These are phyloP conservation scores for Petunia secreta DNA, from an alignment of 257 asterid species.

Conservation along the genomic window DNA sequence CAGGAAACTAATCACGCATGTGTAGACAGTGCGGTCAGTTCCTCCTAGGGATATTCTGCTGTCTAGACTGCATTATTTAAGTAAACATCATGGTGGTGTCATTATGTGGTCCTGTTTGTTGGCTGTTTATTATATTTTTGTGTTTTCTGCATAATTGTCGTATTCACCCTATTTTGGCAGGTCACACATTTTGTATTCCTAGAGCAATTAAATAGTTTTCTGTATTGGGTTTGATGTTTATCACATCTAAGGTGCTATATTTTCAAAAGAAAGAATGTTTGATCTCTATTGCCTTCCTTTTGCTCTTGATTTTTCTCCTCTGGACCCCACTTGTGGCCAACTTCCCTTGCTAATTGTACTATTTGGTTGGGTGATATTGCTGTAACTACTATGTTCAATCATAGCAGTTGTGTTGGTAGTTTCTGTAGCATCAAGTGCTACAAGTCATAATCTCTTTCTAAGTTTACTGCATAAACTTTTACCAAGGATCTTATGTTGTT, in stretches of 20 bases:
- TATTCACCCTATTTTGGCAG: not conserved
- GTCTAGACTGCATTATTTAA: conserved; percentile 9
- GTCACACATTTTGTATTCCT: not conserved
- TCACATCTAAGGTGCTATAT: not conserved
- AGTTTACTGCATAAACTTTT: not conserved
- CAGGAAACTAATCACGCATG: not conserved
- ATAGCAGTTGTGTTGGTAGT: not conserved
- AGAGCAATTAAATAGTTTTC: not conserved
- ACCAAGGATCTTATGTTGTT: conserved; percentile 40
- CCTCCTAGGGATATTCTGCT: not conserved
- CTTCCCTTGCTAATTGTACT: not conserved
- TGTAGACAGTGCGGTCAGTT: conserved; percentile 2
- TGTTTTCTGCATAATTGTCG: not conserved
- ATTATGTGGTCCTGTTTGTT: not conserved
- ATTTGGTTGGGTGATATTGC: not conserved
- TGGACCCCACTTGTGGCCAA: not conserved
- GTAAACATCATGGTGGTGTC: not conserved
- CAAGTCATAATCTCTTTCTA: not conserved
- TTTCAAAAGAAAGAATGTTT: not conserved
- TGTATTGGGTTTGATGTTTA: not conserved
- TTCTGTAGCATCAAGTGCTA: conserved; percentile 13
- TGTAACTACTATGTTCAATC: not conserved
- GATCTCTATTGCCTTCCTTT: not conserved
- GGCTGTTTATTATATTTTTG: not conserved
- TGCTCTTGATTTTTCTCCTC: not conserved